These are phyloP conservation scores for Penicillium vulpinum DNA, from an alignment of 2,329 filamentous ascomycete genomes.

Conservation along the genomic window DNA sequence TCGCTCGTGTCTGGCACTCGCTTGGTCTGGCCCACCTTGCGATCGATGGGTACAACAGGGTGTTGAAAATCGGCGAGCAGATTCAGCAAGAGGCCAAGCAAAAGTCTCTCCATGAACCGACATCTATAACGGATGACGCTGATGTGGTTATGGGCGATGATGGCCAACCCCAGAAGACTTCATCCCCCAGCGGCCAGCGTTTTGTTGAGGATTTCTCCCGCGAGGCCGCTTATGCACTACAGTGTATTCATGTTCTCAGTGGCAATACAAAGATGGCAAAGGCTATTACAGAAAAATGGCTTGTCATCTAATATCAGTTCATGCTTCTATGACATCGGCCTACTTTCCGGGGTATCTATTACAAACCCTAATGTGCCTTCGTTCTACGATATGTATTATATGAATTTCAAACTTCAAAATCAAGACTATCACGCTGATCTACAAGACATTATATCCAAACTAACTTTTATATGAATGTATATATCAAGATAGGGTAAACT, in stretches of 20 bases:
- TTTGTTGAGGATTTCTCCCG: slow-evolving; percentile 60
- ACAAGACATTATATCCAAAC: not conserved
- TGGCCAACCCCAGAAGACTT: slow-evolving; percentile 1
- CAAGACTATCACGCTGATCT: not conserved
- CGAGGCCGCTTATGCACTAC: slow-evolving; percentile 74
- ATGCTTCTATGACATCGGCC: not conserved
- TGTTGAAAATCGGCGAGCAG: slow-evolving; percentile 52
- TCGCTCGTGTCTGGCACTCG: slow-evolving; percentile 73
- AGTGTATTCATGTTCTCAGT: slow-evolving; percentile 64
- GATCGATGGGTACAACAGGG: slow-evolving; percentile 67
- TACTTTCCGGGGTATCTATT: not conserved
- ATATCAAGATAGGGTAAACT: not conserved
- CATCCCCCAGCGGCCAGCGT: slow-evolving; percentile 8
- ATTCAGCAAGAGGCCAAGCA: slow-evolving; percentile 40
- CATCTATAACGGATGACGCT: slow-evolving; percentile 47
- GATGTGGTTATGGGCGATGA: slow-evolving; percentile 28
- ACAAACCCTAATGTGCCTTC: not conserved
- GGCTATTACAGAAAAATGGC: slow-evolving; percentile 60
- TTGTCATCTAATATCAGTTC: slow-evolving; percentile 48
- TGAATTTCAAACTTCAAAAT: not conserved
- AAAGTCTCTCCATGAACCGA: slow-evolving; percentile 14
- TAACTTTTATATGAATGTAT: not conserved
- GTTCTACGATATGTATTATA: not conserved
- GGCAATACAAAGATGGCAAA: slow-evolving; percentile 64
- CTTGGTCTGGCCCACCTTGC: slow-evolving; percentile 73